Percentiles rank a stretch among this genome's conserved stretches.
Conservation (phyloP, 495 filamentous ascomycete genomes). For the Xylaria bambusicola region DNA sequence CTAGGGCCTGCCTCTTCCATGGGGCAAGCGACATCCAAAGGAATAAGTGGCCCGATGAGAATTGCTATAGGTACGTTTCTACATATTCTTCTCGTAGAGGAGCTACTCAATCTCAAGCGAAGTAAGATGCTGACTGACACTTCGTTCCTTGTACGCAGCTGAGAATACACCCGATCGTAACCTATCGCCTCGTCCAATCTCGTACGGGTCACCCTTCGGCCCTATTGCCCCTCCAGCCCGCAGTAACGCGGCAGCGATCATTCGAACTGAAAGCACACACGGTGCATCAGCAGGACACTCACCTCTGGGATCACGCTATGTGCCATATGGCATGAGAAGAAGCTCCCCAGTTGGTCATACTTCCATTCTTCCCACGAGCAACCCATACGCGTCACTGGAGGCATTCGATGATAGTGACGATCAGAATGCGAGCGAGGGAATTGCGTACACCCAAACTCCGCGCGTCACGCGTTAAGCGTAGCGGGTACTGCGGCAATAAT, state of each 20-base stretch:
- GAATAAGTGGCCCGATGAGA: neutral
- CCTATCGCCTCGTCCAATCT: neutral
- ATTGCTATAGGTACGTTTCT: slow-evolving; percentile 5
- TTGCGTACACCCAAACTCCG: neutral
- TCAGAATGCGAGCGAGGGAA: neutral
- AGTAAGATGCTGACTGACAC: neutral
- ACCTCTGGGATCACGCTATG: neutral
- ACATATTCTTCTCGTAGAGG: neutral
- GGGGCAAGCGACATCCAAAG: neutral
- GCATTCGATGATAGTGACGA: neutral
- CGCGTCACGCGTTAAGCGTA: neutral
- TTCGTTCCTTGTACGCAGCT: neutral
- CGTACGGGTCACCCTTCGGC: slow-evolving; percentile 9
- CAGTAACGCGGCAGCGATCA: neutral
- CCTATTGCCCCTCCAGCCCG: slow-evolving; percentile 14
- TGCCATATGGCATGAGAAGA: neutral
- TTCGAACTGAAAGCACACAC: neutral
- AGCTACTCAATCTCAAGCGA: neutral
- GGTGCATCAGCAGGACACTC: neutral
- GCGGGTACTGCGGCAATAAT: neutral
- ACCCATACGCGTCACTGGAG: slow-evolving; percentile 7
- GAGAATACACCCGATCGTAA: neutral
- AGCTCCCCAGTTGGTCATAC: neutral
- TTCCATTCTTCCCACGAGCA: neutral
- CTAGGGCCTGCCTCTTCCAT: slow-evolving; percentile 1